phyloP scores from a whole-genome alignment of 345 rosid species.

The Nasturtium officinale region DNA sequence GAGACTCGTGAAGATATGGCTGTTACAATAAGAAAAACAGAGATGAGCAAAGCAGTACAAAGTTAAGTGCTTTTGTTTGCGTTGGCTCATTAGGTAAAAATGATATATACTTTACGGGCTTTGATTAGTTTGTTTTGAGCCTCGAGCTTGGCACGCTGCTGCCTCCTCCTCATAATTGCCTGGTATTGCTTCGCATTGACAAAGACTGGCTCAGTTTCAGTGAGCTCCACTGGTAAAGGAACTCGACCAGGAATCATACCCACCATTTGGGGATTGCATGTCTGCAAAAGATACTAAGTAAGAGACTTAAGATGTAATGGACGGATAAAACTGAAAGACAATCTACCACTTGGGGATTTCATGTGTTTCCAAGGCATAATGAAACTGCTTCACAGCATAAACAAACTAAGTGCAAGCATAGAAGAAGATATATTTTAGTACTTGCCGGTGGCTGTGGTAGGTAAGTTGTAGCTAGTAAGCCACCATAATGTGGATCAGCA shows the following conservation, averaged over 20 bases:
- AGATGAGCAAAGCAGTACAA: slow-evolving; percentile 25
- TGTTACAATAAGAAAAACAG: slow-evolving; percentile 37
- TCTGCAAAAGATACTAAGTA: slow-evolving; percentile 42
- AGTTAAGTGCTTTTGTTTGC: background rate
- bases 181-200: slow-evolving; percentile 86
- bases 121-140: slow-evolving; percentile 72
- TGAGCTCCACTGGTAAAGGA: slow-evolving; percentile 60
- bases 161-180: slow-evolving; percentile 82
- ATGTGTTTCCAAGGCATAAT: background rate
- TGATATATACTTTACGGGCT: slow-evolving; percentile 59
- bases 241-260: slow-evolving; percentile 60
- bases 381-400: background rate
- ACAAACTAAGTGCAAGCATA: slow-evolving; percentile 20
- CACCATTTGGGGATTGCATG: slow-evolving; percentile 59
- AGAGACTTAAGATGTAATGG: slow-evolving; percentile 7
- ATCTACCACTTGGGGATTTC: background rate
- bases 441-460: slow-evolving; percentile 58
- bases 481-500: slow-evolving; percentile 59
- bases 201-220: slow-evolving; percentile 62
- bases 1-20: slow-evolving; percentile 91
- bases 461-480: slow-evolving; percentile 51
- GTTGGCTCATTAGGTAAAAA: background rate
- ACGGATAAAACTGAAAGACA: background rate
- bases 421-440: background rate
- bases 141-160: slow-evolving; percentile 80